Base-by-base conservation (phyloP, 78 protist genomes). In the Monosiga brevicollis region DNA sequence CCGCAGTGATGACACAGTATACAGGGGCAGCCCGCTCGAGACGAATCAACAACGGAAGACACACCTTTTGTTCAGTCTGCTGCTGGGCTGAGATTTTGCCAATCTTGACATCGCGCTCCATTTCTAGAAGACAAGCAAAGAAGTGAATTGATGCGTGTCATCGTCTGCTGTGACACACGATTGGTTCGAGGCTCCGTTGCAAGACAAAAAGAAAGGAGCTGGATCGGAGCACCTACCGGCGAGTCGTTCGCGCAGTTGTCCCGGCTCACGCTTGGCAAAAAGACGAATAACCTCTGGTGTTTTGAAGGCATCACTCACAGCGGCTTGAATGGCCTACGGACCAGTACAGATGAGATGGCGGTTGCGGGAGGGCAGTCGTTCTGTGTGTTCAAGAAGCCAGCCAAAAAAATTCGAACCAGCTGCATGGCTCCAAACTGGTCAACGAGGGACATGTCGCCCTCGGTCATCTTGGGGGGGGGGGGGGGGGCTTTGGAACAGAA, bases 251-350 rank as follows among this genome's bases (percentile, higher is more conserved):
- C 96, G 74, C 42, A 93, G 84, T 54, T 39, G 73, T 29, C 82
- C 85, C 76, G 91, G 90, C 83, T 93, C 87, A 74, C 88, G 83
- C 78, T 91, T 89, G 23, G 96, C 96, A 71, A 93, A 93, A 73
- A 93, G 34, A 36, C 87, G 83, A 72, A 93, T 91, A 80, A 93
- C 93, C 55, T 91, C 96, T 42, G 96, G 94, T 6, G 96, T 93
- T 73, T 90, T 79, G 86, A 93, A 93, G 25, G 96, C 96, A 23
- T 90, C 42, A 9, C 87, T 73, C 23, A 93, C 79, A 15, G 96
- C 90, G 1, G 96, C 96, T 81, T 91, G 94, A 76, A 93, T 84
- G 29, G 96, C 96, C 91, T 88, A 24, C 34, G 54, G n/a, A 24
- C 35, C 9, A 20, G 11, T 32, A 3, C 34, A 3, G 25, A 62